These are phyloP conservation scores for Trametes sp. DNA, from an alignment of 1,284 basidiomycete species.

Conservation along the genomic window DNA sequence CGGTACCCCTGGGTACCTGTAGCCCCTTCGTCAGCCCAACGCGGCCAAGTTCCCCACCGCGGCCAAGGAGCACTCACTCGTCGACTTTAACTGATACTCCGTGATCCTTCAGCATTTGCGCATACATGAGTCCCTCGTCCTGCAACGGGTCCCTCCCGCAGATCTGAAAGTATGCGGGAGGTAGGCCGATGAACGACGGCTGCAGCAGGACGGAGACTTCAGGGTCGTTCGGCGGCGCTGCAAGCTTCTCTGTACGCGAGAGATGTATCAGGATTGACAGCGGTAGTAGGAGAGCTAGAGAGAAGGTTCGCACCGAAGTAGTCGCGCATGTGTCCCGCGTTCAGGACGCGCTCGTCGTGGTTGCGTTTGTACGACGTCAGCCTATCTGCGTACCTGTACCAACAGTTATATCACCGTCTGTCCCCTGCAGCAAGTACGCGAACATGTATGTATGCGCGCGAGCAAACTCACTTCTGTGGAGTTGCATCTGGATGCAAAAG, in stretches of 20 bases:
- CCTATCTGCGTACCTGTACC: neutral
- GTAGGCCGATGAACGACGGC: conserved; percentile 25
- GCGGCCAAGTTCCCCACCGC: neutral
- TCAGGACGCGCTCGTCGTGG: neutral
- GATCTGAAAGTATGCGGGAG: conserved; percentile 31
- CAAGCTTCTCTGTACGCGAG: neutral
- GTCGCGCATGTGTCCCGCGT: neutral
- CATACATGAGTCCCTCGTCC: conserved; percentile 35
- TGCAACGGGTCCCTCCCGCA: conserved; percentile 32
- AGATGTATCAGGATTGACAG: neutral
- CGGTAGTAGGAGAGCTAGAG: no score
- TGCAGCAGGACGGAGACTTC: conserved; percentile 31
- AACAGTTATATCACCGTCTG: neutral
- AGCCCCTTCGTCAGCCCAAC: neutral
- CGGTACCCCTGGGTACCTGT: neutral
- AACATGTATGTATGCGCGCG: neutral
- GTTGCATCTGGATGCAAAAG: conserved; percentile 13
- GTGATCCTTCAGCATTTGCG: conserved; percentile 18
- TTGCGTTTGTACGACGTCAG: neutral
- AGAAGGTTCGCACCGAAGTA: conserved; percentile 1
- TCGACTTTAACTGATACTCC: conserved; percentile 4
- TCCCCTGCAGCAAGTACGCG: no score
- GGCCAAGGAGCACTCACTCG: neutral
- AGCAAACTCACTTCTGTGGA: conserved; percentile 12
- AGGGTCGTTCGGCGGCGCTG: conserved; percentile 8